Percentiles rank a stretch among this genome's conserved stretches.
Conservation (phyloP, 2,329 filamentous ascomycete genomes). For the Neurospora sp. region DNA sequence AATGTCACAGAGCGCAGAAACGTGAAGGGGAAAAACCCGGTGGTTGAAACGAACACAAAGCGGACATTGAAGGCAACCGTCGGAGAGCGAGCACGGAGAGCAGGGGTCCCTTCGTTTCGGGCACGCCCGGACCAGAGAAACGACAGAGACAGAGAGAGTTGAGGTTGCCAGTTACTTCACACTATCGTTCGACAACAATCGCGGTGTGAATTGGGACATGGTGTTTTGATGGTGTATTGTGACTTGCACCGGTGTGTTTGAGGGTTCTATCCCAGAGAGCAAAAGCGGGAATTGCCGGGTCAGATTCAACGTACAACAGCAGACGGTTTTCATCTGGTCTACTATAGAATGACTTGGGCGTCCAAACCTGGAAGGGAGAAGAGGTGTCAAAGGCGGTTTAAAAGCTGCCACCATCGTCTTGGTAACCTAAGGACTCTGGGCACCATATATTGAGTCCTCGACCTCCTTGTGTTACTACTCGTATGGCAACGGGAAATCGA, state of each 20-base stretch:
- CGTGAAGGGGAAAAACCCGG: background rate
- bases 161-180: background rate
- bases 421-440: background rate
- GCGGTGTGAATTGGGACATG: background rate
- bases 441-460: background rate
- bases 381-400: background rate
- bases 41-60: background rate
- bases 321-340: background rate
- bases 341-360: background rate
- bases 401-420: background rate
- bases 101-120: background rate
- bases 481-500: background rate
- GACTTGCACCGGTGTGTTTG: background rate
- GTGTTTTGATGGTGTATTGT: background rate
- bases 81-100: background rate
- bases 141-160: background rate
- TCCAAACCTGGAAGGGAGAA: background rate
- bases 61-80: background rate
- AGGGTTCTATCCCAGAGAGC: background rate
- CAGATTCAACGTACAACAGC: background rate
- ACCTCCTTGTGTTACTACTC: background rate
- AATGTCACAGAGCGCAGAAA: background rate
- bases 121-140: background rate
- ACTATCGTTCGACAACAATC: background rate
- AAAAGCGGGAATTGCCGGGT: background rate